These are phyloP conservation scores for Trametes cinnabarina DNA, from an alignment of 768 basidiomycete species.

Conservation along the genomic window DNA sequence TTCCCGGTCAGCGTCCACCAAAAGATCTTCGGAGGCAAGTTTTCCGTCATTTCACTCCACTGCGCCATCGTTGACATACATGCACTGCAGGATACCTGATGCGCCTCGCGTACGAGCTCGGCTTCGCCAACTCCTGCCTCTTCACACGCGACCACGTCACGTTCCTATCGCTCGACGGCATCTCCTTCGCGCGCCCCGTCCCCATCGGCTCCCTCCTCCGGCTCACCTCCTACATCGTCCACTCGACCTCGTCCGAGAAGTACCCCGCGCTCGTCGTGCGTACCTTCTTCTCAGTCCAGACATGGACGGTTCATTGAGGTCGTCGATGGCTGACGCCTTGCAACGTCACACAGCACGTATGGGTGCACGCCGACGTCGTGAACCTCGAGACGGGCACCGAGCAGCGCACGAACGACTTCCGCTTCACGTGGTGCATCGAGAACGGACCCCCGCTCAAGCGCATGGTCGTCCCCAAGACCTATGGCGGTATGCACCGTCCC, in stretches of 20 bases:
- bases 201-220: slow-evolving; percentile 82
- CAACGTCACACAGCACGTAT: slow-evolving; percentile 52
- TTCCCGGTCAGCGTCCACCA: slow-evolving; percentile 64
- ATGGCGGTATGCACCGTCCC: slow-evolving; percentile 48
- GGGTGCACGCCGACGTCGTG: slow-evolving; percentile 69
- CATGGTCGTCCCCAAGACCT: slow-evolving; percentile 66
- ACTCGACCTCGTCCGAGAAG: slow-evolving; percentile 47
- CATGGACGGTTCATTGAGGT: too few species aligned
- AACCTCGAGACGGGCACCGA: slow-evolving; percentile 64
- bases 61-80: too few species aligned
- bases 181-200: slow-evolving; percentile 76
- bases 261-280: slow-evolving; percentile 62
- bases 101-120: slow-evolving; percentile 77
- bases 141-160: slow-evolving; percentile 65
- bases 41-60: too few species aligned
- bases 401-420: slow-evolving; percentile 71
- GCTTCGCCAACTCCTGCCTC: slow-evolving; percentile 66
- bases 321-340: neutral
- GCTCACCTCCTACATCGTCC: slow-evolving; percentile 66
- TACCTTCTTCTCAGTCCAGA: slow-evolving; percentile 13
- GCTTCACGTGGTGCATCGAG: slow-evolving; percentile 67
- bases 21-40: slow-evolving; percentile 77
- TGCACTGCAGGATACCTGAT: slow-evolving; percentile 44
- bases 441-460: slow-evolving; percentile 35
- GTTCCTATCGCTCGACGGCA: slow-evolving; percentile 77